phyloP scores from a whole-genome alignment of 2,329 filamentous ascomycete genomes.

The Colletotrichum paranaense region DNA sequence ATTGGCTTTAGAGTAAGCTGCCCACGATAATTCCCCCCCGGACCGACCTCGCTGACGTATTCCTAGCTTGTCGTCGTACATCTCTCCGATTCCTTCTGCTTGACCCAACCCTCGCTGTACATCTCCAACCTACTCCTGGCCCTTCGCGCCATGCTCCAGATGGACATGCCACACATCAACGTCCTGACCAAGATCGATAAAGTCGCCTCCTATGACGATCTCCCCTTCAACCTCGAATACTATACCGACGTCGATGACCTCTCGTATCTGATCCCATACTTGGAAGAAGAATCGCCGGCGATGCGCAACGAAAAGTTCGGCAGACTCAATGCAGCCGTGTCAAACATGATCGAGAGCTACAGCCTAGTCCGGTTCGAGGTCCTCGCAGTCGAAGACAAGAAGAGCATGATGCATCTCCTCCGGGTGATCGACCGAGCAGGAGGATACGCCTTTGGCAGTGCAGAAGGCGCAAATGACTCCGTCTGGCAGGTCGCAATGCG shows the following conservation, averaged over 20 bases:
- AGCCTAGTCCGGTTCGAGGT: slow-evolving; percentile 93
- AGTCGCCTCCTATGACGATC: slow-evolving; percentile 81
- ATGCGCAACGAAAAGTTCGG: slow-evolving; percentile 81
- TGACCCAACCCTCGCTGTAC: slow-evolving; percentile 93
- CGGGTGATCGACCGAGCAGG: slow-evolving; percentile 91
- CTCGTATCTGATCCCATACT: slow-evolving; percentile 81
- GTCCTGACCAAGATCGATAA: slow-evolving; percentile 99
- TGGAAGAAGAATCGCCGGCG: slow-evolving; percentile 81
- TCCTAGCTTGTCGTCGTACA: slow-evolving; percentile 89
- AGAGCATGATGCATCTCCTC: slow-evolving; percentile 93
- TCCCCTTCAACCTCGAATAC: slow-evolving; percentile 96
- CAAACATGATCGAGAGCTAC: slow-evolving; percentile 89
- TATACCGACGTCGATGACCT: slow-evolving; percentile 98
- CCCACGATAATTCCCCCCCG: background rate
- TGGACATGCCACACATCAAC: slow-evolving; percentile 96
- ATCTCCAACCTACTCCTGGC: slow-evolving; percentile 94
- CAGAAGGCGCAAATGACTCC: slow-evolving; percentile 92
- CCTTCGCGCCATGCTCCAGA: slow-evolving; percentile 95
- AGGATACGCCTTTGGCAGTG: slow-evolving; percentile 91
- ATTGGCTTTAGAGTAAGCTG: slow-evolving; percentile 86
- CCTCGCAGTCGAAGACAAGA: slow-evolving; percentile 94
- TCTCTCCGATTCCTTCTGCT: slow-evolving; percentile 92
- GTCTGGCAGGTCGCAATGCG: slow-evolving; percentile 98
- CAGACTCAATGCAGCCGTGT: slow-evolving; percentile 86
- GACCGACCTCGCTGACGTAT: background rate